Base-by-base conservation (phyloP, 2,329 filamentous ascomycete species). In the Microsporum ferrugineum region DNA sequence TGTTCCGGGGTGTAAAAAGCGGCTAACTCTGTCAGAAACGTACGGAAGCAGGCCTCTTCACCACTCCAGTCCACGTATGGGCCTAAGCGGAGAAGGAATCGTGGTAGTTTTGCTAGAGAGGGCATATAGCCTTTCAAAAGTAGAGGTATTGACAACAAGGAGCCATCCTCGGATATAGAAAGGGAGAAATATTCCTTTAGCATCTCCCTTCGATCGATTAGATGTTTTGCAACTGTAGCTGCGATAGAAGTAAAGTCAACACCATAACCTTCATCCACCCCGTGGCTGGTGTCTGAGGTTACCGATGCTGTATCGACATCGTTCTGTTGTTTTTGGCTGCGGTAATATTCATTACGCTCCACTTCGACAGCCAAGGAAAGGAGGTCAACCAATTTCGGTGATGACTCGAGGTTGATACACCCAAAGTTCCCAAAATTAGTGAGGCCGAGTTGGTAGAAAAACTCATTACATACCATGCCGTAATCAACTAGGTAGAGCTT, bases 401-500 rank as follows among this genome's bases (percentile, higher is more conserved):
- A 82, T 1, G 90, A 88, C 57, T 85, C 83, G 68, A 99, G 90
- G 8, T 83, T 84, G 62, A 99, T 91, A 27, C 80, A 74, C 2
- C 94, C 94, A 69, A 96, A 96, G 71, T 99, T 99, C 1, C 88
- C 90, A 74, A 99, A 99, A 70, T 99, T 91, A 0, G 91, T 95
- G 39, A 99, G 81, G 0, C 91, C 92, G 23, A 97, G 77, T 75
- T 99, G 94, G 76, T 99, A 99, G 72, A 97, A 95, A 72, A 92
- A 95, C 68, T 97, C 92, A 64, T 85, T 88, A 71, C 85, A 88
- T 0, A 88, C 78, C 71, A 92, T 85, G 8, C 91, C 94, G 70
- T 99, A 99, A 73, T 99, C 94, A 59, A 99, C 81, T 27, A 99
- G 82, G 72, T 88, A 96, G 5, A 99, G 82, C 71, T 91, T 95